Base-by-base conservation (phyloP, 2,329 filamentous ascomycete species). In the Blumeriella jaapii region DNA sequence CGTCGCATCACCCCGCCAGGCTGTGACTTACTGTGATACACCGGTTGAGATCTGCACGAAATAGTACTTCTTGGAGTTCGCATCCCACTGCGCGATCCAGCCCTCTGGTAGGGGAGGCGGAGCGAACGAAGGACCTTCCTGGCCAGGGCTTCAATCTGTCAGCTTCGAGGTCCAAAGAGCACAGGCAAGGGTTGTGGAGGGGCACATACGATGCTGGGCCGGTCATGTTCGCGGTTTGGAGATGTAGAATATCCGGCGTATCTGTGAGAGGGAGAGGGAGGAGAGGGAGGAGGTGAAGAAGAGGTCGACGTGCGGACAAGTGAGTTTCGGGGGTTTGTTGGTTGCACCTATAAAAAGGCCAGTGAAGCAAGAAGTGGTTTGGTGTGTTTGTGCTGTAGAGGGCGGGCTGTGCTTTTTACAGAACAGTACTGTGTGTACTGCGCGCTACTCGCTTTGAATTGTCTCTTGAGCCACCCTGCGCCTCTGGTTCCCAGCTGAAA, bases 21-120 rank as follows among this genome's bases (percentile, higher is more conserved):
- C 78, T 19, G 70, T 67, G n/a, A 82, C 78, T 78, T 79, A 83
- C 58, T 82, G 78, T 44, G 78, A 81, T 23, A 72, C 65, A 30
- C 78, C 78, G 6, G 78, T 82, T 34, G 74, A 76, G 36, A 83
- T 69, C 57, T 82, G 77, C 32, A 83, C 78, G 55, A 73, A 80
- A 57, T 80, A 80, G 55, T 79, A 80, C 56, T 78, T 78, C 55
- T 64, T 69, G 56, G 66, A 73, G 38, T 64, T 54, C 43, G 67
- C 69, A 53, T 80, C 75, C 75, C 75, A 80, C 60, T 80, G 75
- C 39, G 74, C 73, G 51, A 78, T 79, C 75, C 75, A 80, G 51
- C 75, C 75, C 9, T 71, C 60, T 31, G 75, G 75, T 34, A 79
- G 65, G 29, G 63, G 61, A 30, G 75, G 75, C 45, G 75, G 75